Evolutionary conservation across 2,329 filamentous ascomycete species (phyloP).

Genomic region (Pseudocercospora musae): DNA sequence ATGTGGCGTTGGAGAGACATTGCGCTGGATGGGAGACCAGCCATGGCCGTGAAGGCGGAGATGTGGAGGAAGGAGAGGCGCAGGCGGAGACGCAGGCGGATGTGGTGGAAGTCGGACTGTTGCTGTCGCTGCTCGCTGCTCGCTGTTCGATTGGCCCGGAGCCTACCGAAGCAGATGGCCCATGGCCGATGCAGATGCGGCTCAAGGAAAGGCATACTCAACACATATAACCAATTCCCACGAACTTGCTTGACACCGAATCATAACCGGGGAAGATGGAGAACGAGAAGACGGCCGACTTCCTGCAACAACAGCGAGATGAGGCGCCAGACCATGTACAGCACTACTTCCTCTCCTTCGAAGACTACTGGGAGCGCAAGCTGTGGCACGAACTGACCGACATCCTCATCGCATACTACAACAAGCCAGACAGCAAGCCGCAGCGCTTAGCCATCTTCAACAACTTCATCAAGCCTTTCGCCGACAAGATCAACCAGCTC

Average conservation of each 20-base stretch:
- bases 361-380: conserved; percentile 97
- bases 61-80: neutral
- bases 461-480: conserved; percentile 91
- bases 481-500: conserved; percentile 97
- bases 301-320: conserved; percentile 87
- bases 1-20: conserved; percentile 36
- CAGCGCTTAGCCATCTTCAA: conserved; percentile 91
- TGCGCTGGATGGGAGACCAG: conserved; percentile 29
- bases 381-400: conserved; percentile 99
- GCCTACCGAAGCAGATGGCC: neutral
- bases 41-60: conserved; percentile 30
- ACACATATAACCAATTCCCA: too few relatives aligned
- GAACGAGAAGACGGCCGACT: conserved; percentile 82
- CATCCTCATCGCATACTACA: conserved; percentile 82
- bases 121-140: conserved; percentile 2
- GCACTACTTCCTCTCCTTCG: conserved; percentile 82
- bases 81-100: neutral
- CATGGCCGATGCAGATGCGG: too few relatives aligned
- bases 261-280: conserved; percentile 71
- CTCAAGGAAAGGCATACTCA: too few relatives aligned
- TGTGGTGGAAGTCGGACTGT: too few relatives aligned
- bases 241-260: neutral
- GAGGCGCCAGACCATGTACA: conserved; percentile 83
- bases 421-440: conserved; percentile 70
- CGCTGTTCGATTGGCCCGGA: neutral